Base-by-base conservation (phyloP, 805 yeast genomes). In the Starmerella vitae region DNA sequence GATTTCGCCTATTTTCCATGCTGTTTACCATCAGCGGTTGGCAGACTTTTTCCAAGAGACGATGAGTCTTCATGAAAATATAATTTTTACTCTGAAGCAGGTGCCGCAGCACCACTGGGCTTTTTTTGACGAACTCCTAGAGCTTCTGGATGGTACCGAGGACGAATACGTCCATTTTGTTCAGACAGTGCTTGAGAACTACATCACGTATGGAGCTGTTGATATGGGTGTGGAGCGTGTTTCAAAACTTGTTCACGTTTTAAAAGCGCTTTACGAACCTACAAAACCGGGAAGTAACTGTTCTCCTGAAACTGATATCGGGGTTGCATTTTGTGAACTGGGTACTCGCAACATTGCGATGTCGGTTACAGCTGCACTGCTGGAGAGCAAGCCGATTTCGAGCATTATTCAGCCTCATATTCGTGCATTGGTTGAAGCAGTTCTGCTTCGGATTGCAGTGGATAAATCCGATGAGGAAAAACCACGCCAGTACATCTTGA, bases 101-200 rank as follows among this genome's bases (percentile, higher is more conserved):
- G 71, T 80, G 15, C 72, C 84, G 2, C 79, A 81, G 5, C 59
- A 66, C 24, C 74, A 85, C 66, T 88, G 96, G 95, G 66, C 66
- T 39, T 60, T 77, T 34, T 75, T 84, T 49, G 72, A 67, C 37
- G 55, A 64, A 33, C 58, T 81, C 64, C 63, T 37, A 52, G 58
- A 44, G 34, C 56, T 46, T 19, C 55, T 61, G 48, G 56, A 55
- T 33, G 61, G 60, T 3, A 56, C 59, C 9, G 74, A 74, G 18
- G 64, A 71, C 51, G 79, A 83, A 4, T 61, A 76, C 53, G 52
- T 84, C 33, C 94, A 82, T 49, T 96, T 86, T 47, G 66, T 80
- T 33, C 63, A 70, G 54, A 78, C 86, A 6, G 68, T 81, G 14
- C 60, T 91, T 42, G 79, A 78, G 50, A 83, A 83, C 60, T 82